A percentile compares a stretch with the other conserved stretches of the same genome.
These are phyloP conservation scores for Mallotus japonicus DNA, from an alignment of 441 rosid genomes.

Conservation along the genomic window DNA sequence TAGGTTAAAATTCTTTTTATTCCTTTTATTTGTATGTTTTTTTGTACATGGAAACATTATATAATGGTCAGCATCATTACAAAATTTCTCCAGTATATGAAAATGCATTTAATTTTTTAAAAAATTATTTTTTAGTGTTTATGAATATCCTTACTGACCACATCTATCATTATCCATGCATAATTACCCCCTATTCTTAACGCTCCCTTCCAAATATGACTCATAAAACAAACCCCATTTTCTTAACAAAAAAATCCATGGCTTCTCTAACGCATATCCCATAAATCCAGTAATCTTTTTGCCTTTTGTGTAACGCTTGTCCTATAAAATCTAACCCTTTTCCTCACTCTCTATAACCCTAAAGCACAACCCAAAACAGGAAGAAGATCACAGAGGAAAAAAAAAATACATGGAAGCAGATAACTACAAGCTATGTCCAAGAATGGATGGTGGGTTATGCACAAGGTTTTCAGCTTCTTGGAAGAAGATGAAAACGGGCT, in stretches of 20 bases:
- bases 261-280: constrained; percentile 16
- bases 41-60: too few relatives aligned
- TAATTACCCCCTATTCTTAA: neutral
- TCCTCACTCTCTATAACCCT: neutral
- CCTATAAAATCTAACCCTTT: constrained; percentile 21
- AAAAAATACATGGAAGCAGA: constrained; percentile 1
- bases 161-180: too few relatives aligned
- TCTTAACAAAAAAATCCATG: neutral
- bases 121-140: too few relatives aligned
- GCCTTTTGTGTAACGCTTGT: constrained; percentile 7
- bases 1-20: too few relatives aligned
- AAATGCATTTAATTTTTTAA: too few relatives aligned
- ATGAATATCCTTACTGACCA: too few relatives aligned
- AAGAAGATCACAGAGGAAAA: neutral
- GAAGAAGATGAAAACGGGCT: constrained; percentile 40
- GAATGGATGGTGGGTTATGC: neutral
- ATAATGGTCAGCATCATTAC: too few relatives aligned
- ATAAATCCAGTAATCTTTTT: neutral
- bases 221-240: neutral
- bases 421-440: constrained; percentile 1
- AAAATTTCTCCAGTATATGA: too few relatives aligned
- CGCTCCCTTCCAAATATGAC: neutral
- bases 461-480: constrained; percentile 35
- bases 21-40: too few relatives aligned
- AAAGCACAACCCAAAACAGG: neutral